These are phyloP conservation scores for Arthrobotrys pseudoclavata DNA, from an alignment of 2,329 filamentous ascomycete genomes.

Conservation along the genomic window DNA sequence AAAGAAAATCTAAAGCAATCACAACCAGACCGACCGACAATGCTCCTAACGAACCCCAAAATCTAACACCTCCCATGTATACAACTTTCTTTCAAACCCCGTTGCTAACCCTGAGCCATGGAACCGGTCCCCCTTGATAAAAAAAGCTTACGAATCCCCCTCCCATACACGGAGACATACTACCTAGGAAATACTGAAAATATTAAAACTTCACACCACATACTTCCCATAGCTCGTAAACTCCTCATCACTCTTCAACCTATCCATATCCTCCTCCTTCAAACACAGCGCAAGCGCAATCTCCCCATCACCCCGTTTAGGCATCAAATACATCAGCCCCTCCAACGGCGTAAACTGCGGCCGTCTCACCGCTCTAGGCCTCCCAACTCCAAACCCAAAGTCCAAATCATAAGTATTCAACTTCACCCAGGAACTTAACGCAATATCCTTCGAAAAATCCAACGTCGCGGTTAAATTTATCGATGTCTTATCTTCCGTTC, in stretches of 20 bases:
- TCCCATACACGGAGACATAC: not conserved
- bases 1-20: conserved; percentile 10
- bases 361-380: conserved; percentile 69
- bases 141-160: conserved; percentile 4
- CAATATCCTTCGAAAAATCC: conserved; percentile 68
- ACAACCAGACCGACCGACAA: conserved; percentile 1
- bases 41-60: not conserved
- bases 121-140: not conserved
- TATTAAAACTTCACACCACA: conserved; percentile 64
- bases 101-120: not conserved
- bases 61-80: conserved; percentile 1
- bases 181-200: too few species aligned
- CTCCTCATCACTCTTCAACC: conserved; percentile 67
- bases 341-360: conserved; percentile 69
- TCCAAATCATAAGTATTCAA: conserved; percentile 68
- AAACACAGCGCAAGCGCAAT: conserved; percentile 69
- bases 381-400: conserved; percentile 69
- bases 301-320: conserved; percentile 67
- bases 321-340: conserved; percentile 70
- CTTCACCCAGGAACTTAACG: conserved; percentile 72
- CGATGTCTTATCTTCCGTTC: conserved; percentile 65
- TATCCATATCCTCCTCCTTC: conserved; percentile 69
- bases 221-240: conserved; percentile 67
- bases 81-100: not conserved
- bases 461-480: conserved; percentile 66